Percentiles rank a stretch among this genome's conserved stretches.
Conservation (phyloP, 306 rosid genomes). For the Myrica gale region DNA sequence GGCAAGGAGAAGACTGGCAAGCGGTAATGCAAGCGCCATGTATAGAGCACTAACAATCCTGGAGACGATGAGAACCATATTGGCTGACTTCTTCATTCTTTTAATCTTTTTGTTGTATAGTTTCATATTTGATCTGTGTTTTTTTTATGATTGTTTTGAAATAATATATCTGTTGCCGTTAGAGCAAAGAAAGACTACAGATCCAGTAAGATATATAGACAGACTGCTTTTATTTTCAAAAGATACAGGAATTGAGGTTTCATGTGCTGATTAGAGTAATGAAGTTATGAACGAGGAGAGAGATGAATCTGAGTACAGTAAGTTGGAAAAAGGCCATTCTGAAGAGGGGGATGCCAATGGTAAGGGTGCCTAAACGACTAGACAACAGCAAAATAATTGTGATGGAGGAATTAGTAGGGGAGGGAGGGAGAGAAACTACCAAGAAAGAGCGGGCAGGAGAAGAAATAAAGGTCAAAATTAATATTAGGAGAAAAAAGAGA, state of each 20-base stretch:
- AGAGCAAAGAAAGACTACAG: background rate
- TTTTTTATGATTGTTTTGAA: constrained; percentile 19
- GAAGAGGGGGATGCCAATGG: background rate
- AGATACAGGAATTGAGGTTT: background rate
- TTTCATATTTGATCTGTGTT: background rate
- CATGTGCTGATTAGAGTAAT: background rate
- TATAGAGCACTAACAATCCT: constrained; percentile 42
- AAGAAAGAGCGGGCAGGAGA: background rate
- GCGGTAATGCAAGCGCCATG: constrained; percentile 39
- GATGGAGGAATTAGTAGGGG: background rate
- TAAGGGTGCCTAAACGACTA: background rate
- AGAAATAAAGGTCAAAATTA: background rate
- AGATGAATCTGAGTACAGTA: background rate
- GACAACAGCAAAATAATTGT: background rate
- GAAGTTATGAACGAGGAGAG: background rate
- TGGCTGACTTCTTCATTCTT: constrained; percentile 18
- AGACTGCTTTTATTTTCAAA: background rate
- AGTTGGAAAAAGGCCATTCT: background rate
- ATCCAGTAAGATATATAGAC: background rate
- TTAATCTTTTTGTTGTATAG: constrained; percentile 15
- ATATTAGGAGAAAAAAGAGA: too few relatives aligned
- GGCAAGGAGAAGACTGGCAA: constrained; percentile 73
- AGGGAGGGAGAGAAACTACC: background rate
- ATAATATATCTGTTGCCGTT: background rate
- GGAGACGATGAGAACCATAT: constrained; percentile 16